Base-by-base conservation (phyloP, 805 yeast genomes). In the Saccharomyces paradoxus region DNA sequence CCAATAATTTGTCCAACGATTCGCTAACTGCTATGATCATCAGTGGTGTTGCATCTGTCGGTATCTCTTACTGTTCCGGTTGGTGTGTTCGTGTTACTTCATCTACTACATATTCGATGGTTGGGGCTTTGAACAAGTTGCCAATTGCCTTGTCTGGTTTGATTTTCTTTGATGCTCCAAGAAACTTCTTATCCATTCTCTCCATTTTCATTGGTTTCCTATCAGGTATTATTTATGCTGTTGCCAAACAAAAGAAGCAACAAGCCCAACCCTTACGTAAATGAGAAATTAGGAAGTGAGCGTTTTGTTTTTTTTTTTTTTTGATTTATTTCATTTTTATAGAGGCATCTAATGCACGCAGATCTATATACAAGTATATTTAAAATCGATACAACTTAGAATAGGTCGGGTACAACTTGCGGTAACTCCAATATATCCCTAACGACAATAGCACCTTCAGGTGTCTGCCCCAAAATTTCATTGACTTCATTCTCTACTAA, bases 31-130 rank as follows among this genome's bases (percentile, higher is more conserved):
- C 82, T 47, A 90, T 91, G 96, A 65, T 91, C 58, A 79, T 89
- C 68, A 87, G 96, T 41, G 97, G 97, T 71, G 81, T 87, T 60
- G 83, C 94, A 47, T 84, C 96, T 28, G 94, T 91, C 51, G 96
- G 94, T 74, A 90, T 91, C 70, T 89, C 97, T 47, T 91, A 91
- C 81, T 88, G 96, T 73, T 89, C 97, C 14, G 97, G 96, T 56
- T 91, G 97, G 97, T 91, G 97, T 81, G 94, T 91, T 58, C 87
- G 97, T 76, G 96, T 90, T 59, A 91, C 97, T 46, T 88, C 96
- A 26, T 88, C 96, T 29, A 91, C 97, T 54, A 91, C 97, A 52
- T 91, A 91, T 77, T 87, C 96, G 53, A 91, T 91, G 97, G 97
- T 91, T 56, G 97, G 97, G 71, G 97, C 97, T 53, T 81, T 91